Conservation (phyloP, 257 asterid species). For the Gentiana straminea region DNA sequence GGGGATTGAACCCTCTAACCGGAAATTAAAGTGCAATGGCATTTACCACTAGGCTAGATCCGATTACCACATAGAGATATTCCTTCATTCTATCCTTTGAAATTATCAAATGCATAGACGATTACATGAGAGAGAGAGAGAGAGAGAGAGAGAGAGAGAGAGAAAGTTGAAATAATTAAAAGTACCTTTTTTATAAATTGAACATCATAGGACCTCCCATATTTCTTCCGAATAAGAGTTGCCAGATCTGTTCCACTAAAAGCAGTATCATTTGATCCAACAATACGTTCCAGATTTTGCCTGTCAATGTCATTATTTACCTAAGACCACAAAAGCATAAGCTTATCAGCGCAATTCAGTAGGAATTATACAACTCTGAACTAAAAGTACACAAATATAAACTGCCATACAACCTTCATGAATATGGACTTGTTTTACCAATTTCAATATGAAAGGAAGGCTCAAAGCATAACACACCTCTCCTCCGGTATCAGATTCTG, state of each 20-base stretch:
- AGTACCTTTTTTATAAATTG: slow-evolving; percentile 84
- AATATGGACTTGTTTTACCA: neutral
- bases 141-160: slow-evolving; percentile 9
- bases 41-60: too few species aligned
- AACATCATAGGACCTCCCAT: slow-evolving; percentile 92
- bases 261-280: slow-evolving; percentile 74
- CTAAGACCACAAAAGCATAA: slow-evolving; percentile 29
- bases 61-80: too few species aligned
- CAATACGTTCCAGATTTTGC: slow-evolving; percentile 64
- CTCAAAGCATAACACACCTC: slow-evolving; percentile 35
- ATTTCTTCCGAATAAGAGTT: slow-evolving; percentile 81
- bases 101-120: neutral
- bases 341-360: slow-evolving; percentile 8
- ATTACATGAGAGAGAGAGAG: slow-evolving; percentile 3
- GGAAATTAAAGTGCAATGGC: too few species aligned
- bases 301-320: slow-evolving; percentile 46
- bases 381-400: neutral
- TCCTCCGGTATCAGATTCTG: slow-evolving; percentile 27
- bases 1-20: too few species aligned
- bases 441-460: neutral
- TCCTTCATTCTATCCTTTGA: too few species aligned
- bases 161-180: neutral
- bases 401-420: neutral
- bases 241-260: slow-evolving; percentile 94
- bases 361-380: neutral